A percentile compares a stretch with the other conserved stretches of the same genome.
These are phyloP conservation scores for Quercus variabilis DNA, from an alignment of 306 rosid species.

Conservation along the genomic window DNA sequence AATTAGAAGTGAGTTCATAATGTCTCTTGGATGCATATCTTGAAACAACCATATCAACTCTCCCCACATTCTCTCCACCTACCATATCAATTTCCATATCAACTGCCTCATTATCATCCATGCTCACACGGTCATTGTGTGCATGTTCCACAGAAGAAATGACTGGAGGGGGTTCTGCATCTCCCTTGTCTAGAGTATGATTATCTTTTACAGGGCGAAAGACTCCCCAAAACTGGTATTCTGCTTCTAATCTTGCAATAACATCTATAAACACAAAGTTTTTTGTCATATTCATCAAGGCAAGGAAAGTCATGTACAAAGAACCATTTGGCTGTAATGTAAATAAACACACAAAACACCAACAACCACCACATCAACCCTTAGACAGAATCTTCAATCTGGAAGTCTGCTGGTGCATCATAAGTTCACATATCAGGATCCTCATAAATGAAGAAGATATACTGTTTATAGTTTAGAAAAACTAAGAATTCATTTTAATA, in stretches of 20 bases:
- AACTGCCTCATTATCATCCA: neutral
- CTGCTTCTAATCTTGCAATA: neutral
- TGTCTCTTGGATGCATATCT: constrained; percentile 7
- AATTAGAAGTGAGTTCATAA: neutral
- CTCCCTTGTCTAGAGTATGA: neutral
- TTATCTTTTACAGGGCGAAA: constrained; percentile 24
- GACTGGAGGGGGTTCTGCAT: neutral
- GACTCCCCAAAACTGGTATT: constrained; percentile 51
- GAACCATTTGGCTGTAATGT: too few species aligned
- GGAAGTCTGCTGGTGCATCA: too few species aligned
- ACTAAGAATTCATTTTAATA: too few species aligned
- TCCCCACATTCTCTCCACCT: constrained; percentile 40
- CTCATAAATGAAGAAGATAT: too few species aligned
- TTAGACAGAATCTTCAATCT: too few species aligned
- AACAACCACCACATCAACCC: too few species aligned
- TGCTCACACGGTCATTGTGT: neutral
- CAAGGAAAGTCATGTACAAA: too few species aligned
- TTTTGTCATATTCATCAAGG: too few species aligned
- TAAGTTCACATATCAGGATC: too few species aligned
- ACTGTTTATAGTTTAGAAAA: too few species aligned
- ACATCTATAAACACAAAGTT: too few species aligned
- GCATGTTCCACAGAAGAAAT: constrained; percentile 7
- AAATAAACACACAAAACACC: too few species aligned
- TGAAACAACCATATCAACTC: constrained; percentile 19
- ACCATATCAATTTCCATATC: constrained; percentile 61